These are phyloP conservation scores for Collybia mongolica DNA, from an alignment of 768 basidiomycete species.

Conservation along the genomic window DNA sequence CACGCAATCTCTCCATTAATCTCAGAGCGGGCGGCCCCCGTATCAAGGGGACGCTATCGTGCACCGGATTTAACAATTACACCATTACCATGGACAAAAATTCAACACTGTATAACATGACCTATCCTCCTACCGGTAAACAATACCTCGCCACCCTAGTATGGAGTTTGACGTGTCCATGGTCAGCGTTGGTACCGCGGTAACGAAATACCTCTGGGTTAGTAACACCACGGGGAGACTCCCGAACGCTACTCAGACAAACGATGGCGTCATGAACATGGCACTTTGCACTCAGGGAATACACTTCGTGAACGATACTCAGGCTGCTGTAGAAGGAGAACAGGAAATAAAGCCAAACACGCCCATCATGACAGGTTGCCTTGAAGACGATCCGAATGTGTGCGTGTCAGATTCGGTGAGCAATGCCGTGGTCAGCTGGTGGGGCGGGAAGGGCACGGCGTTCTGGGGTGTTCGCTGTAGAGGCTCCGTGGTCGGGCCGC, in stretches of 20 bases:
- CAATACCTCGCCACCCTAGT: not conserved
- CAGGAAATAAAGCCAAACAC: not conserved
- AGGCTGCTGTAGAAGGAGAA: not conserved
- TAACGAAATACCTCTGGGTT: too few relatives aligned
- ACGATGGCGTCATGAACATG: not conserved
- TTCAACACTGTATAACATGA: not conserved
- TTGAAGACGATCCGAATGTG: slow-evolving; percentile 1
- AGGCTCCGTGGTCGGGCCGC: slow-evolving; percentile 16
- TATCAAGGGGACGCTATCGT: not conserved
- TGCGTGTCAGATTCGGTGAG: slow-evolving; percentile 18
- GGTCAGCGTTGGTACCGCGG: too few relatives aligned
- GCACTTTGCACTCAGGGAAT: not conserved
- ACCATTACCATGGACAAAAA: not conserved
- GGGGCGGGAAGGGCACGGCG: slow-evolving; percentile 15
- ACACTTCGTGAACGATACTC: not conserved
- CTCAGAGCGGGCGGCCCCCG: not conserved
- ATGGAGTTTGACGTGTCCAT: not conserved
- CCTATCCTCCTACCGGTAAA: not conserved
- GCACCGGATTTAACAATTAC: not conserved
- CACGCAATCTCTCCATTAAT: slow-evolving; percentile 1
- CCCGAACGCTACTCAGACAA: not conserved
- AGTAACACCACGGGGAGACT: not conserved
- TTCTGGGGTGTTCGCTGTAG: slow-evolving; percentile 16
- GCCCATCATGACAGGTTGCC: slow-evolving; percentile 10
- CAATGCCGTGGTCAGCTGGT: slow-evolving; percentile 19